Base-by-base conservation (phyloP, 2,329 filamentous ascomycete species). In the Dryadomyces quercivorus region DNA sequence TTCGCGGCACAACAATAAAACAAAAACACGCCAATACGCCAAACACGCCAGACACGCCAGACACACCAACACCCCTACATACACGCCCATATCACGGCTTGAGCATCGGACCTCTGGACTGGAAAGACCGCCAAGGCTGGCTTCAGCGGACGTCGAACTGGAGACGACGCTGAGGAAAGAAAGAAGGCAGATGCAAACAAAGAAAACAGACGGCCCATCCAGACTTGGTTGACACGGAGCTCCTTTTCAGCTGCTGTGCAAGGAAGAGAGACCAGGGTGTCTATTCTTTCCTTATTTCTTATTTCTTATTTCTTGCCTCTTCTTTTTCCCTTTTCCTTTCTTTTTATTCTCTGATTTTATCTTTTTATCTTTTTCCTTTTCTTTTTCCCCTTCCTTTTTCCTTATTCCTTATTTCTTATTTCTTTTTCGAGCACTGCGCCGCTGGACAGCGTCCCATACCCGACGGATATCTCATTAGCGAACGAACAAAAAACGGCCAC, bases 391-490 rank as follows among this genome's bases (percentile, higher is more conserved):
- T 20, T 18, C 12, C 10, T n/a, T 42, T 42, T 42, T n/a, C 16
- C 5, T 42, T n/a, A n/a, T 42, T 42, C 5, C 38, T 42, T 13
- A 3, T n/a, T 42, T 42, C 10, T n/a, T 42, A n/a, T 42, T 42
- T 42, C 38, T n/a, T 42, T n/a, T 42, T 42, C 12, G 12, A 44
- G 16, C 8, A 44, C 50, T 51, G 50, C 50, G 50, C 50, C 50
- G 50, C 50, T 51, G 42, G 42, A n/a, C 42, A 44, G 16, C 42
- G 48, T 53, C 54, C 51, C 55, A 57, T 57, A 59, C 55, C 58
- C 55, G 56, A 56, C 55, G 53, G 54, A 54, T 56, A 55, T 42
- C 38, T 42, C 38, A 42, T n/a, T 15, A 42, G 16, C 12, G 16
- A 42, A 42, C 12, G 38, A 13, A 42, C 12, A 42, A 42, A 42